Percentiles rank a stretch among this genome's conserved stretches.
phyloP scores from a whole-genome alignment of 495 filamentous ascomycete genomes.

The Lophiostoma macrostomum region DNA sequence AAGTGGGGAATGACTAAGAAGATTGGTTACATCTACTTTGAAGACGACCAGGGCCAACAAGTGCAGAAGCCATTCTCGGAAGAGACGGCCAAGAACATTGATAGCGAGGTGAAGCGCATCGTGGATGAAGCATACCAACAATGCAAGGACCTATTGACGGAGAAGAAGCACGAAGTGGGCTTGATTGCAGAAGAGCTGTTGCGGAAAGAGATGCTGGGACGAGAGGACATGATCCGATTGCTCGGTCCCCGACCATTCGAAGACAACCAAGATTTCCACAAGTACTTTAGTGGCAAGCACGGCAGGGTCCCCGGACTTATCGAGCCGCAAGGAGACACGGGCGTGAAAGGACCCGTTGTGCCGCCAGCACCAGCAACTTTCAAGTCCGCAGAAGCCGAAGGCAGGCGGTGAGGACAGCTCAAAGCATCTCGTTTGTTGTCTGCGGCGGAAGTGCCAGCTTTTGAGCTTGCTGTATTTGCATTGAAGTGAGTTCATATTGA shows the following conservation, averaged over 20 bases:
- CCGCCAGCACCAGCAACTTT: constrained; percentile 25
- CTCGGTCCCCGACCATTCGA: constrained; percentile 78
- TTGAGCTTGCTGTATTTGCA: background rate
- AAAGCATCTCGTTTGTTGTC: background rate
- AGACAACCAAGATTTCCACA: constrained; percentile 82
- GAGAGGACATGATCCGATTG: constrained; percentile 88
- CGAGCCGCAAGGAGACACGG: constrained; percentile 25
- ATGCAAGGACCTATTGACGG: constrained; percentile 75
- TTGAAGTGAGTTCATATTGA: background rate
- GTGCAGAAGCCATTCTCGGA: constrained; percentile 95
- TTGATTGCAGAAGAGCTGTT: constrained; percentile 91
- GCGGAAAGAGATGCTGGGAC: constrained; percentile 80
- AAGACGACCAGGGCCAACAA: constrained; percentile 67
- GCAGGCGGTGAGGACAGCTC: constrained; percentile 5
- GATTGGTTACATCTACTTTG: constrained; percentile 86
- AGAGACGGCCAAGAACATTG: constrained; percentile 85
- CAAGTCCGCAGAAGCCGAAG: constrained; percentile 1
- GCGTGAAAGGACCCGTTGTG: constrained; percentile 28
- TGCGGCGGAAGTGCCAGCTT: background rate
- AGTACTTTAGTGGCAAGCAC: constrained; percentile 67
- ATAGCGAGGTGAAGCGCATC: constrained; percentile 83
- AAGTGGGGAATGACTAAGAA: constrained; percentile 96
- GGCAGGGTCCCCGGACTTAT: constrained; percentile 29
- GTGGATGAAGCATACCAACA: constrained; percentile 87
- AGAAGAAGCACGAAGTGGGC: constrained; percentile 84